phyloP scores from a whole-genome alignment of 75 land plant genomes.

The Picea sitchensis region DNA sequence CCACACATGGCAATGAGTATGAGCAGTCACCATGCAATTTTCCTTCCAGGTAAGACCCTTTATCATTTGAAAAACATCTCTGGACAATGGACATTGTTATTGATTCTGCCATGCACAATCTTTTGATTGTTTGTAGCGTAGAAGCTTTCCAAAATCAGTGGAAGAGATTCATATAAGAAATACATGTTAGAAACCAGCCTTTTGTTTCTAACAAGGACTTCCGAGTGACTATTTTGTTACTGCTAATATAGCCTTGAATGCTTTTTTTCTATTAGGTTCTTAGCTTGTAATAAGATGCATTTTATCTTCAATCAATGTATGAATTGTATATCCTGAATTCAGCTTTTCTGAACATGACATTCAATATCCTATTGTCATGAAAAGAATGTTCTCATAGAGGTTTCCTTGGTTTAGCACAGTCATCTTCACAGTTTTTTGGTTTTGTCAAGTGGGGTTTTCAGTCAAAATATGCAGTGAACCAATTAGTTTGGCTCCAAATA shows the following conservation, averaged over 20 bases:
- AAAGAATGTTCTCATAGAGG: too few relatives aligned
- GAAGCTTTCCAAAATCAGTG: neutral
- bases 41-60: conserved; percentile 30
- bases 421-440: too few relatives aligned
- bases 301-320: neutral
- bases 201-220: neutral
- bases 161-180: neutral
- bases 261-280: neutral
- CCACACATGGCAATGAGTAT: conserved; percentile 28
- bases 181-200: neutral
- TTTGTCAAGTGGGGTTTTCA: too few relatives aligned
- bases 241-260: neutral
- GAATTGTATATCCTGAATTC: neutral
- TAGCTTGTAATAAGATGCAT: neutral
- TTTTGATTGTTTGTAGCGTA: neutral
- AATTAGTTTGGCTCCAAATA: too few relatives aligned
- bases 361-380: too few relatives aligned
- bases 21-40: conserved; percentile 21
- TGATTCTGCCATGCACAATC: neutral
- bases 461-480: too few relatives aligned
- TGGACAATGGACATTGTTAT: neutral
- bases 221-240: neutral
- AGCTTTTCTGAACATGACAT: too few relatives aligned
- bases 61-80: neutral
- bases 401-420: too few relatives aligned